Base-by-base conservation (phyloP, 352 stramenopile genomes). In the Globisporangium rhizosaccharum region DNA sequence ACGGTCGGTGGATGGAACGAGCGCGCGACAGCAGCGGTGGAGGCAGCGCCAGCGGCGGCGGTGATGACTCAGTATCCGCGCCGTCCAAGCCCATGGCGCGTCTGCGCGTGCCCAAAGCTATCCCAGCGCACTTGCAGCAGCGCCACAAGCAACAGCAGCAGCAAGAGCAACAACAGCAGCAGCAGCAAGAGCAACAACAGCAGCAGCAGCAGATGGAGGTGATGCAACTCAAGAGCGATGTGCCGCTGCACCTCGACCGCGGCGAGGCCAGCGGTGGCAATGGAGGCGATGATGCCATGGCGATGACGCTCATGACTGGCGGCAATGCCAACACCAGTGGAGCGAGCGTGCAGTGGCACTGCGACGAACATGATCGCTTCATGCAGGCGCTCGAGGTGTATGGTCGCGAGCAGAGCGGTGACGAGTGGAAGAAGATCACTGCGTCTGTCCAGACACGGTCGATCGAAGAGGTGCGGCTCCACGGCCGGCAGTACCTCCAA, bases 331-430 rank as follows among this genome's bases (percentile, higher is more conserved):
- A 41, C 37, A 18, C 12, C 42, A 23, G n/a, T 33, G 20, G 39
- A 30, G 37, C 7, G 20, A 44, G 30, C 11, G 18, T 30, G 3
- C 58, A 64, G 18, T 94, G 86, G 84, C 66, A 72, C 8, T 68
- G 60, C 52, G 81, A 91, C 18, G 84, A 95, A 56, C 86, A 95
- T 62, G 70, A 63, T 18, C 69, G 85, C 14, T 94, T 95, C 70
- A 83, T 95, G 66, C 79, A 90, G 56, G 85, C 79, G 15, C 70
- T 95, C 9, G 86, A 95, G 61, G 62, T 73, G 14, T 90, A 82
- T 53, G 86, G 84, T 1, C 67, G 63, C 10, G 63, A 75, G 46
- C 57, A 59, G 14, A 87, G 59, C 12, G 77, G 76, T 23, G 70
- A 87, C 60, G 82, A 82, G 51, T 93, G 86, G 84, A 67, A 60